Percentiles rank a stretch among this genome's conserved stretches.
phyloP scores from a whole-genome alignment of 2,329 filamentous ascomycete species.

The Sclerotiophoma versabilis region DNA sequence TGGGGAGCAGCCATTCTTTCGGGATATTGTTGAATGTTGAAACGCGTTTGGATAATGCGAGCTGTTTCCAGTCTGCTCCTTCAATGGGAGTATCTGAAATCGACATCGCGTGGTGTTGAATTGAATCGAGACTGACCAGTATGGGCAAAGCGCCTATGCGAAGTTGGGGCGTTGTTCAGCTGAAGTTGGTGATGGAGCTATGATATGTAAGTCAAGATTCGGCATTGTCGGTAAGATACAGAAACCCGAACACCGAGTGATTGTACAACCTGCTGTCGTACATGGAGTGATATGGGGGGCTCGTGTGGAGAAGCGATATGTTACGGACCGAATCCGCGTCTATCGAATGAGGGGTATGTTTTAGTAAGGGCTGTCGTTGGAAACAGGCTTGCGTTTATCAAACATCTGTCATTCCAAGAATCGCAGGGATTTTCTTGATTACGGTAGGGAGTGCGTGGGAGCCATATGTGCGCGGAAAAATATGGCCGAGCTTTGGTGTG shows the following conservation, averaged over 20 bases:
- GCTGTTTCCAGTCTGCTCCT: constrained; percentile 38
- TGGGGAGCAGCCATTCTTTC: constrained; percentile 40
- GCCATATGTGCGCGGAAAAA: neutral
- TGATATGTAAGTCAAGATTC: too few species aligned
- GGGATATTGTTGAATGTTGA: constrained; percentile 41
- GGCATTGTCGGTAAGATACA: neutral
- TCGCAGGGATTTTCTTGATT: too few species aligned
- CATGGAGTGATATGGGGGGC: constrained; percentile 8
- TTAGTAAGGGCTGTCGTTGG: neutral
- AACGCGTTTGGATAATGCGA: constrained; percentile 41
- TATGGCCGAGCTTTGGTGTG: neutral
- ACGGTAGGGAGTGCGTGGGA: neutral
- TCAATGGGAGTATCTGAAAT: neutral
- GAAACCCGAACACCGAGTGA: neutral
- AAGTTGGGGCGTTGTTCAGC: too few species aligned
- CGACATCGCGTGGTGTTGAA: neutral
- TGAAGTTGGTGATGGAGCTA: too few species aligned
- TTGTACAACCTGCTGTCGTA: neutral
- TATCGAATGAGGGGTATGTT: constrained; percentile 7
- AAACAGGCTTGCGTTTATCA: neutral
- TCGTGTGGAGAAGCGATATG: constrained; percentile 14
- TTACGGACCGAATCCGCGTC: neutral
- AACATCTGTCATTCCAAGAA: neutral
- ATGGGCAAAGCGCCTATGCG: too few species aligned
- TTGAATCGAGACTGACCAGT: neutral